Conservation (phyloP, 345 rosid genomes). For the Salix udensis region DNA sequence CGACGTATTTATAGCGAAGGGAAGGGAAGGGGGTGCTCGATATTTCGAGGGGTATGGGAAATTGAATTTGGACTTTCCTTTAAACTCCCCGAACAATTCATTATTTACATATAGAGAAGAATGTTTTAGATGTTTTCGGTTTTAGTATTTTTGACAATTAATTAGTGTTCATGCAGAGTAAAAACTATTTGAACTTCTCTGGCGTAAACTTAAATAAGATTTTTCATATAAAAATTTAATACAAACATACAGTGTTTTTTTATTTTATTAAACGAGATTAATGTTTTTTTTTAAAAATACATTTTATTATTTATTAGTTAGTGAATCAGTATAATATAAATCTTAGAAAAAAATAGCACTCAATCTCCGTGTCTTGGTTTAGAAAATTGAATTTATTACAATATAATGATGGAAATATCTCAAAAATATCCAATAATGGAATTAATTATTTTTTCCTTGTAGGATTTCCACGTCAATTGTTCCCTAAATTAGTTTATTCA, state of each 20-base stretch:
- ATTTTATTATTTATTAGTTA: no score
- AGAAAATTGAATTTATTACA: background rate
- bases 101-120: background rate
- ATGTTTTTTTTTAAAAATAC: no score
- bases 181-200: background rate
- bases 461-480: background rate
- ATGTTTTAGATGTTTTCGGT: background rate
- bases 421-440: background rate
- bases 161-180: background rate
- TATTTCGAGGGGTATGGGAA: background rate
- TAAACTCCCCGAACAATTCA: background rate
- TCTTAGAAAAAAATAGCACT: no score
- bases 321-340: no score
- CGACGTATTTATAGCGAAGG: slow-evolving; percentile 43
- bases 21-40: background rate
- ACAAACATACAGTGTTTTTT: no score
- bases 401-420: background rate
- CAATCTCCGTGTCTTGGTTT: background rate
- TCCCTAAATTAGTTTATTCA: background rate
- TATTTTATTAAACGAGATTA: no score
- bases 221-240: no score
- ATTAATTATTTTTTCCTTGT: background rate
- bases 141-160: background rate
- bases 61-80: background rate
- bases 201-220: no score